Evolutionary conservation across 2,329 filamentous ascomycete species (phyloP).

Genomic region (Lasiodiplodia sp.): DNA sequence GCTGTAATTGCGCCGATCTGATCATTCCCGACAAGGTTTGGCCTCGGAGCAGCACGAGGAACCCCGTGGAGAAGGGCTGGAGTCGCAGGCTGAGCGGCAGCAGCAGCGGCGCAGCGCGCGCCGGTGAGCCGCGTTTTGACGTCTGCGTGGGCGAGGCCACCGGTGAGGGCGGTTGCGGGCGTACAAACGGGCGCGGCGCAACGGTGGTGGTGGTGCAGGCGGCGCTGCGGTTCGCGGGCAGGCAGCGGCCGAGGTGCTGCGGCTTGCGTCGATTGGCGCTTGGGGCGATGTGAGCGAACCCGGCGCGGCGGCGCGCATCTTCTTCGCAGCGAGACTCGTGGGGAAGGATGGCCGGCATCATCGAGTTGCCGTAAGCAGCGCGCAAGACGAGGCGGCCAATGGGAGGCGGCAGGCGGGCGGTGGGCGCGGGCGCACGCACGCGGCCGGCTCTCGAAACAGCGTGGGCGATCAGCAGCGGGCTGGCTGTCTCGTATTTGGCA

Average conservation of each 20-base stretch:
- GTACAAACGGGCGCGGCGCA: slow-evolving; percentile 14
- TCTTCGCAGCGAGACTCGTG: slow-evolving; percentile 21
- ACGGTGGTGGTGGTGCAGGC: slow-evolving; percentile 18
- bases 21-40: slow-evolving; percentile 24
- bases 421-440: slow-evolving; percentile 4
- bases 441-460: slow-evolving; percentile 27
- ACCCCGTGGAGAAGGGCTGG: slow-evolving; percentile 7
- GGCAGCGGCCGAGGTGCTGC: not conserved
- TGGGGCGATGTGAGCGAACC: slow-evolving; percentile 23
- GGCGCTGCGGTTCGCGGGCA: slow-evolving; percentile 12
- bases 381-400: slow-evolving; percentile 15
- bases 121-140: slow-evolving; percentile 22
- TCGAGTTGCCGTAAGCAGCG: slow-evolving; percentile 16
- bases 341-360: slow-evolving; percentile 21
- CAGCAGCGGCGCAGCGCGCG: not conserved
- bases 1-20: slow-evolving; percentile 26
- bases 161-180: slow-evolving; percentile 6
- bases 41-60: not conserved
- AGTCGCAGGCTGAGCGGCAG: not conserved
- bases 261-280: slow-evolving; percentile 16
- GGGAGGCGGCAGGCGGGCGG: not conserved
- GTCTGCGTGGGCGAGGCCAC: slow-evolving; percentile 1
- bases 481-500: slow-evolving; percentile 22
- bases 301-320: slow-evolving; percentile 18
- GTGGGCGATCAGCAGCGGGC: slow-evolving; percentile 8